Conservation (phyloP, 2,329 filamentous ascomycete genomes). For the Talaromyces sp. region DNA sequence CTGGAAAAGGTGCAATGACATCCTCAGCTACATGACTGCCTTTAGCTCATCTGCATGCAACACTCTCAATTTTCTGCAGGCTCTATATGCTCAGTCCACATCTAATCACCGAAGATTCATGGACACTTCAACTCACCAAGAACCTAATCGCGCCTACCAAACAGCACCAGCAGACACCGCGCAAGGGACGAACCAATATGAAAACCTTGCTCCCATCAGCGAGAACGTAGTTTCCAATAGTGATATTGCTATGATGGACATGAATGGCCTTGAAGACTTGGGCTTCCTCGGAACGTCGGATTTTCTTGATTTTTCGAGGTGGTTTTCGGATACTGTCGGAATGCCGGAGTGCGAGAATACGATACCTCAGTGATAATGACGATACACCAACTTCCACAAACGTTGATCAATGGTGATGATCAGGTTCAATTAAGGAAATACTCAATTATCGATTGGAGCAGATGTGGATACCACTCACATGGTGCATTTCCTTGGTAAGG, state of each 20-base stretch:
- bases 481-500: too few species aligned
- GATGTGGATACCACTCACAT: too few species aligned
- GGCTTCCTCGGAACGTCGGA: slow-evolving; percentile 16
- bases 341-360: too few species aligned
- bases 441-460: too few species aligned
- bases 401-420: too few species aligned
- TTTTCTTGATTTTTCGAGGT: slow-evolving; percentile 11
- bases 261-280: slow-evolving; percentile 5
- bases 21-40: slow-evolving; percentile 27
- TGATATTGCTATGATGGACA: not conserved
- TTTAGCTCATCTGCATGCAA: slow-evolving; percentile 31
- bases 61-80: slow-evolving; percentile 29
- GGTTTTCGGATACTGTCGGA: slow-evolving; percentile 1
- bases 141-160: not conserved
- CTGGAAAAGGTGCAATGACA: slow-evolving; percentile 24
- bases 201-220: not conserved
- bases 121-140: not conserved
- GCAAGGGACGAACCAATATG: not conserved
- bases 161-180: not conserved
- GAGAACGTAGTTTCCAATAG: not conserved
- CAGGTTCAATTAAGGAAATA: too few species aligned
- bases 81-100: slow-evolving; percentile 8
- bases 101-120: not conserved
- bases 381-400: too few species aligned
- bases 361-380: too few species aligned